Evolutionary conservation across 75 land plant species (phyloP).

Genomic region (Picea glauca): DNA sequence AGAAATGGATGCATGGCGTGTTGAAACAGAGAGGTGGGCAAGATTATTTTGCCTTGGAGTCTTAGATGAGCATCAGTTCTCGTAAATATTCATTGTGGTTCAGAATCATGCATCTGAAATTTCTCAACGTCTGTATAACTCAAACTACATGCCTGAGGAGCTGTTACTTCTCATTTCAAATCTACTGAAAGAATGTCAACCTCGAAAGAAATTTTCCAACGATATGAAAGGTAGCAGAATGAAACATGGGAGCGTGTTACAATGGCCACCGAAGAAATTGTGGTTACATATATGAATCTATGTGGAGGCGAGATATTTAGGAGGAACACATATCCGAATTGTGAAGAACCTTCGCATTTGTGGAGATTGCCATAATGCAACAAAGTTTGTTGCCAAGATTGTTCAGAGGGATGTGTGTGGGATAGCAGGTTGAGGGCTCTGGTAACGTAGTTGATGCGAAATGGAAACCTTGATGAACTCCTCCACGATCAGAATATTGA

Average conservation of each 20-base stretch:
- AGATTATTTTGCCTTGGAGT: slow-evolving; percentile 66
- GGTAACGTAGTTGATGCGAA: no score
- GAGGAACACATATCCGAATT: no score
- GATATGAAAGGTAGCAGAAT: neutral
- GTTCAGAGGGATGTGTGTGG: no score
- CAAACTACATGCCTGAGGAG: slow-evolving; percentile 43
- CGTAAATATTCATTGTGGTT: slow-evolving; percentile 23
- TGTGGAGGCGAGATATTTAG: no score
- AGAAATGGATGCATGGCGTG: slow-evolving; percentile 69
- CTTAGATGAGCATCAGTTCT: slow-evolving; percentile 32
- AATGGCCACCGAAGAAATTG: no score
- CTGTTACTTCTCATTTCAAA: slow-evolving; percentile 54
- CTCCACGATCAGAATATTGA: no score
- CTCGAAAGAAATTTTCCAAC: slow-evolving; percentile 12
- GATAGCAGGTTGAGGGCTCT: no score
- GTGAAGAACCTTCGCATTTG: no score
- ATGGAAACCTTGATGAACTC: no score
- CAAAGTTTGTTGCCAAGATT: no score
- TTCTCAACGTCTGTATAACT: slow-evolving; percentile 23
- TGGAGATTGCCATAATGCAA: no score
- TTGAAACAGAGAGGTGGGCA: slow-evolving; percentile 76
- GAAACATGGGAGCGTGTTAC: neutral
- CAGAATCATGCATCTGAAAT: slow-evolving; percentile 33
- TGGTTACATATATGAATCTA: no score
- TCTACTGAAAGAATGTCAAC: slow-evolving; percentile 56